phyloP scores from a whole-genome alignment of 2,329 filamentous ascomycete species.

The Colletotrichum sp. region DNA sequence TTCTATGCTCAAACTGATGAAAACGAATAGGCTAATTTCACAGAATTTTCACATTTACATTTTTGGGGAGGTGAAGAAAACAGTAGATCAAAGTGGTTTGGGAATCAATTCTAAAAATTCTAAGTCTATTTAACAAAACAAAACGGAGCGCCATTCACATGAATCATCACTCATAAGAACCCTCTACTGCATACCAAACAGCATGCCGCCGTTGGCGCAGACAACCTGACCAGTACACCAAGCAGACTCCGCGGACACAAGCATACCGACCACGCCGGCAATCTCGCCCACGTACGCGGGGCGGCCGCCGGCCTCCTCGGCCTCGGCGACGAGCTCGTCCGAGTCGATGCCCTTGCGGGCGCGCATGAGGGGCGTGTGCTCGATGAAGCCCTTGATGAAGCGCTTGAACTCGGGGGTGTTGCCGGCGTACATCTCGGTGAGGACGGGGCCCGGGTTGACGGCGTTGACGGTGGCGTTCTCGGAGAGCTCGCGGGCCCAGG shows the following conservation, averaged over 20 bases:
- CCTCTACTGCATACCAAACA: constrained; percentile 34
- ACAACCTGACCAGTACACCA: constrained; percentile 84
- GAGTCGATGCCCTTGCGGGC: constrained; percentile 67
- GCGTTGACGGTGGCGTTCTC: constrained; percentile 60
- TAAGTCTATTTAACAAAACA: constrained; percentile 1
- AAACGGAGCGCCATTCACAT: not conserved
- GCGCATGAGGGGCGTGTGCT: constrained; percentile 65
- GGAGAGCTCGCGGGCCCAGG: constrained; percentile 62
- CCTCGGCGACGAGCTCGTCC: constrained; percentile 64
- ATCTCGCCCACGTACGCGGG: constrained; percentile 73
- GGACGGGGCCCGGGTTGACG: constrained; percentile 62
- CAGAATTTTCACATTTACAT: too few species aligned
- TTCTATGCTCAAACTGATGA: not conserved
- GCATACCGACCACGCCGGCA: constrained; percentile 78
- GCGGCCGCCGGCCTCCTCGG: constrained; percentile 58
- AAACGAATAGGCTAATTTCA: not conserved
- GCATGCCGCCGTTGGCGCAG: constrained; percentile 80
- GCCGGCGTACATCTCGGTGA: constrained; percentile 55
- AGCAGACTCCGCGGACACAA: constrained; percentile 72
- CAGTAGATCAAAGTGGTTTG: not conserved
- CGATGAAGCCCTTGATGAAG: constrained; percentile 46
- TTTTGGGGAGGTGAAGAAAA: not conserved
- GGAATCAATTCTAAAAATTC: constrained; percentile 1
- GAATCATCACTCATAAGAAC: not conserved
- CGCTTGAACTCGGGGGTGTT: constrained; percentile 47